Base-by-base conservation (phyloP, 2,329 filamentous ascomycete genomes). In the Botrytis deweyae region DNA sequence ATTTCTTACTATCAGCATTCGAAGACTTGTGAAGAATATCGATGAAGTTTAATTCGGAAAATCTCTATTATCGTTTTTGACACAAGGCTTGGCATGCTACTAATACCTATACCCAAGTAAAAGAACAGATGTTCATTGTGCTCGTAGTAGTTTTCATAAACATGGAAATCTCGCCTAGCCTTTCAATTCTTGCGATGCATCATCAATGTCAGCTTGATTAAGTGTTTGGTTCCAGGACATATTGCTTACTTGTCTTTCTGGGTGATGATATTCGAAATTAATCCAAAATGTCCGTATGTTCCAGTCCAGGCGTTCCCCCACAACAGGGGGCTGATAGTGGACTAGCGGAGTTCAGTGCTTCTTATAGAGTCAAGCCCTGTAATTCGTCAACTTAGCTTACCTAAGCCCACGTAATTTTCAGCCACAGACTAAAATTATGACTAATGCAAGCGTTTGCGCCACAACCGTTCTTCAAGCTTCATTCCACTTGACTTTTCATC, bases 261-360 rank as follows among this genome's bases (percentile, higher is more conserved):
- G 7, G 22, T 18, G 36, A n/a, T 40, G 25, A 16, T 42, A 63
- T 18, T 40, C 7, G 22, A n/a, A 25, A n/a, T 22, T 40, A n/a
- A 40, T 40, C 33, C 33, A 33, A 33, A 33, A 33, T 33, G 33
- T 33, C 33, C 33, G 33, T 33, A 40, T 40, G 61, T 63, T 18
- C 61, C n/a, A 12, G 36, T 9, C 61, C n/a, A 22, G 36, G 22
- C 33, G 18, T 0, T 36, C 36, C 58, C 38, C 40, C 40, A 46
- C 40, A 65, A 65, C 62, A 65, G 40, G 62, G 62, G 40, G 4
- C n/a, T 65, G n/a, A 65, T 46, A 46, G 40, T 42, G 49, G 49
- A 55, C 46, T 49, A 49, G 49, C 22, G 38, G 38, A 25, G 40
- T 40, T 18, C 38, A 64, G 8, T 40, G 61, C 61, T 63, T 63